Percentiles rank a stretch among this genome's conserved stretches.
phyloP scores from a whole-genome alignment of 495 filamentous ascomycete species.

The Penicillium pulvis region DNA sequence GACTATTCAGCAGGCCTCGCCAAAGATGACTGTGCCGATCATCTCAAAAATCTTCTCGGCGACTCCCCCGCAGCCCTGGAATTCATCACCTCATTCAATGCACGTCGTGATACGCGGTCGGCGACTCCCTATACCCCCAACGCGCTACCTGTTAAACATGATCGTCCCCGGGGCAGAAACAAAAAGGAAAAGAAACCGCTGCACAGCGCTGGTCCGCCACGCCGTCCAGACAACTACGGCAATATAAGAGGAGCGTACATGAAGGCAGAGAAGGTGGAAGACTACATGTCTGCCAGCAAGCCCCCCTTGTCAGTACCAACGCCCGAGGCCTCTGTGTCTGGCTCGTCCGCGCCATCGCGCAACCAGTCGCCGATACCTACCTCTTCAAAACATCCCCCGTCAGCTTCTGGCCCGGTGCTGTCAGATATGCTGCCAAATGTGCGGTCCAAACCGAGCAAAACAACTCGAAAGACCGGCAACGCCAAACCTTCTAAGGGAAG shows the following conservation, averaged over 20 bases:
- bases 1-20: slow-evolving; percentile 74
- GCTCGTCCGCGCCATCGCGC: slow-evolving; percentile 35
- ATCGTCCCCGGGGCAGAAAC: slow-evolving; percentile 15
- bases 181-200: slow-evolving; percentile 59
- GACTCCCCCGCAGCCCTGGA: slow-evolving; percentile 83
- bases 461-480: slow-evolving; percentile 55
- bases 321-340: slow-evolving; percentile 29
- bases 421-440: slow-evolving; percentile 72
- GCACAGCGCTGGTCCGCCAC: slow-evolving; percentile 61
- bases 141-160: slow-evolving; percentile 22
- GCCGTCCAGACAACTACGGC: slow-evolving; percentile 60
- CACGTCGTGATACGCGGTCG: slow-evolving; percentile 56
- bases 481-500: slow-evolving; percentile 31
- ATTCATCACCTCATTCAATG: slow-evolving; percentile 91
- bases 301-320: slow-evolving; percentile 22
- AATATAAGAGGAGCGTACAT: slow-evolving; percentile 58
- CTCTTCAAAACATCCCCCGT: slow-evolving; percentile 61
- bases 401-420: slow-evolving; percentile 72
- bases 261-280: slow-evolving; percentile 60
- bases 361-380: slow-evolving; percentile 41
- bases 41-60: slow-evolving; percentile 86
- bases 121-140: slow-evolving; percentile 23
- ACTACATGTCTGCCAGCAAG: slow-evolving; percentile 57
- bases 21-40: slow-evolving; percentile 72
- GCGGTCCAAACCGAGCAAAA: slow-evolving; percentile 59